A percentile compares a stretch with the other conserved stretches of the same genome.
phyloP scores from a whole-genome alignment of 2,329 filamentous ascomycete genomes.

The Cladosporium halotolerans region DNA sequence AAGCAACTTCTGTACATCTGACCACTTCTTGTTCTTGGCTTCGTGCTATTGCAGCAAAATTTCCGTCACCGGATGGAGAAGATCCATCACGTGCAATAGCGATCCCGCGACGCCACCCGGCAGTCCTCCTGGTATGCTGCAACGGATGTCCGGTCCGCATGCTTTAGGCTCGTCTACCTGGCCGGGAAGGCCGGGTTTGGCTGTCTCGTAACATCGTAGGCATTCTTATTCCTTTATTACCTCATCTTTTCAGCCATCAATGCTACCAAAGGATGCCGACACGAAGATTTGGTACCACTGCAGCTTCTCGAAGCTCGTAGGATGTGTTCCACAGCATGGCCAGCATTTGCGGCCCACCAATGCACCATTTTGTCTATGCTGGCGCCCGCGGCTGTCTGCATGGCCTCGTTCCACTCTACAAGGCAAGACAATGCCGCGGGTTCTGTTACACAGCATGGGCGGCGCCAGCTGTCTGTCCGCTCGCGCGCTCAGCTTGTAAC shows the following conservation, averaged over 20 bases:
- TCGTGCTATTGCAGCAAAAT: no score
- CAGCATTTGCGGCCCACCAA: neutral
- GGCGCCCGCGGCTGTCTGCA: neutral
- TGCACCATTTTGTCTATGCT: neutral
- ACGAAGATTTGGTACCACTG: neutral
- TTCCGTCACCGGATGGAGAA: no score
- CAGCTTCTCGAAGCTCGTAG: conserved; percentile 8
- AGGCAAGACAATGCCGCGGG: conserved; percentile 6
- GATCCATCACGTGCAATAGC: no score
- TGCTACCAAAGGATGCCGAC: neutral
- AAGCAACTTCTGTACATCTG: no score
- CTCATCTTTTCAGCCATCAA: neutral
- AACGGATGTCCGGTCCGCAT: no score
- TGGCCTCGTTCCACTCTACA: neutral
- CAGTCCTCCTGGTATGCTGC: no score
- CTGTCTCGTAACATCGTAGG: no score
- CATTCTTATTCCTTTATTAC: no score
- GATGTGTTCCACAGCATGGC: neutral
- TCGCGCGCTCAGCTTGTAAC: conserved; percentile 6
- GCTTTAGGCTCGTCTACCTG: no score
- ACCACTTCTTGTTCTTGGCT: no score
- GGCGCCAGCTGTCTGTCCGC: neutral
- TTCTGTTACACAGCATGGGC: conserved; percentile 10
- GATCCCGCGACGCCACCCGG: no score
- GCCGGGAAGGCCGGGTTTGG: no score